Conservation (phyloP, 139 green algal species). For the Auxenochlorella pyrenoidosa region DNA sequence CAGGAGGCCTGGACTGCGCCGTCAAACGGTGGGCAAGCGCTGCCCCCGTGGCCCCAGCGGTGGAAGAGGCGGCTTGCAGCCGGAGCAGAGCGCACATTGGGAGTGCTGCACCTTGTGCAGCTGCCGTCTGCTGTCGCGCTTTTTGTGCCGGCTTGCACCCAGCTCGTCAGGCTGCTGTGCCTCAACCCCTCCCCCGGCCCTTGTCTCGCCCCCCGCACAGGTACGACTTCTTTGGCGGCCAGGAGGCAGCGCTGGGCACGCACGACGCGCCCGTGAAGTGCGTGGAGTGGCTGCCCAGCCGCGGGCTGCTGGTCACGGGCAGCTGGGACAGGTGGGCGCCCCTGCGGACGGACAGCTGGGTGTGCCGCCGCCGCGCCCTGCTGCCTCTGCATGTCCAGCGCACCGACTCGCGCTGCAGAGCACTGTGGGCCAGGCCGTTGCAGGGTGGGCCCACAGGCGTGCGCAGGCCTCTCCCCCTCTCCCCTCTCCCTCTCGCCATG, state of each 20-base stretch:
- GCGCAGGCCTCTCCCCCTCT: no score
- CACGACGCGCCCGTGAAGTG: slow-evolving; percentile 63
- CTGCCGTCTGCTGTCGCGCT: neutral
- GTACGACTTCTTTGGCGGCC: slow-evolving; percentile 61
- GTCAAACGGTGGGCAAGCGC: slow-evolving; percentile 59
- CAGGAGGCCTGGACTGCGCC: slow-evolving; percentile 63
- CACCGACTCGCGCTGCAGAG: no score
- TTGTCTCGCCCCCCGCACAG: slow-evolving; percentile 24
- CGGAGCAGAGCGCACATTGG: neutral
- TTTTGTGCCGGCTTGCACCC: neutral
- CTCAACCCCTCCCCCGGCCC: neutral
- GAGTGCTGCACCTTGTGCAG: neutral
- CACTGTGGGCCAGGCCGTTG: no score
- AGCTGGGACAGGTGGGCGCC: slow-evolving; percentile 72
- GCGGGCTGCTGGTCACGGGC: slow-evolving; percentile 69
- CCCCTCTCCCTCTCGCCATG: no score
- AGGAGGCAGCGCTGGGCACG: slow-evolving; percentile 49
- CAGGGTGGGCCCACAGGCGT: no score
- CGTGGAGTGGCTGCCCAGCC: slow-evolving; percentile 58
- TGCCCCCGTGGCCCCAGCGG: neutral
- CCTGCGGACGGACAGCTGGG: no score
- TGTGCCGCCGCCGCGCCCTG: no score
- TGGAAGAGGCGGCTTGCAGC: no score
- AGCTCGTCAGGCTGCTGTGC: neutral
- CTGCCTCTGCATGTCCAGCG: no score